Evolutionary conservation across 2,329 filamentous ascomycete genomes (phyloP).

Genomic region (Trichoderma sp.): DNA sequence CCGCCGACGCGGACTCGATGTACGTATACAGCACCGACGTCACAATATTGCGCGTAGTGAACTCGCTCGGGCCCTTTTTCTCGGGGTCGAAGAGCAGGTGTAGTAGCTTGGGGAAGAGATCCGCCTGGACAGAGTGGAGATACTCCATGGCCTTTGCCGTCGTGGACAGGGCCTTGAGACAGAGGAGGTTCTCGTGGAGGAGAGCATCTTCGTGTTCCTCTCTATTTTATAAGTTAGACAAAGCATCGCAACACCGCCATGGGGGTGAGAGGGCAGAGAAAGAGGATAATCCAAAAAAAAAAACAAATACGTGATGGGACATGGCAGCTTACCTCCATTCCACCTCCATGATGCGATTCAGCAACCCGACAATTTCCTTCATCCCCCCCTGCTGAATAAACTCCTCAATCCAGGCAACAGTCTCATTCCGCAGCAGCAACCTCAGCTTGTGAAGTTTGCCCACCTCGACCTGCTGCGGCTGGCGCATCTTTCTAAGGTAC

Average conservation of each 20-base stretch:
- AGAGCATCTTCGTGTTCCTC: conserved; percentile 95
- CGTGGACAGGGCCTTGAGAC: conserved; percentile 90
- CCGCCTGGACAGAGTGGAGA: conserved; percentile 72
- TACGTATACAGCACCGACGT: conserved; percentile 87
- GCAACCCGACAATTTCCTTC: conserved; percentile 80
- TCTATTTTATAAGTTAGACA: conserved; percentile 40
- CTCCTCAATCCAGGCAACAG: conserved; percentile 88
- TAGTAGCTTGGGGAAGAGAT: conserved; percentile 81
- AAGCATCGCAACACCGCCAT: background rate
- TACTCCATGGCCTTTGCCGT: conserved; percentile 82
- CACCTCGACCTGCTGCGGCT: conserved; percentile 84
- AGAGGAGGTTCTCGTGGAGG: conserved; percentile 86
- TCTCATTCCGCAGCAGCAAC: conserved; percentile 86
- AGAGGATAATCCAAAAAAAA: background rate
- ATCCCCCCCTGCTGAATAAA: conserved; percentile 90
- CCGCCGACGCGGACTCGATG: conserved; percentile 62
- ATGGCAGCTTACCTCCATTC: conserved; percentile 74
- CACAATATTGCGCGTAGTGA: conserved; percentile 86
- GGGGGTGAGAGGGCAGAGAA: background rate
- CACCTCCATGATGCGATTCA: conserved; percentile 89
- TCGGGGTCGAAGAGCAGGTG: conserved; percentile 95
- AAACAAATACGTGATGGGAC: background rate
- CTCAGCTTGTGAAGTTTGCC: conserved; percentile 92
- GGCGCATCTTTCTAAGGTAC: conserved; percentile 76
- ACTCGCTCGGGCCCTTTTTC: conserved; percentile 95